Percentiles rank a stretch among this genome's conserved stretches.
Evolutionary conservation across 176 grass and related monocot species (phyloP).

Genomic region (Microstegium vimineum): DNA sequence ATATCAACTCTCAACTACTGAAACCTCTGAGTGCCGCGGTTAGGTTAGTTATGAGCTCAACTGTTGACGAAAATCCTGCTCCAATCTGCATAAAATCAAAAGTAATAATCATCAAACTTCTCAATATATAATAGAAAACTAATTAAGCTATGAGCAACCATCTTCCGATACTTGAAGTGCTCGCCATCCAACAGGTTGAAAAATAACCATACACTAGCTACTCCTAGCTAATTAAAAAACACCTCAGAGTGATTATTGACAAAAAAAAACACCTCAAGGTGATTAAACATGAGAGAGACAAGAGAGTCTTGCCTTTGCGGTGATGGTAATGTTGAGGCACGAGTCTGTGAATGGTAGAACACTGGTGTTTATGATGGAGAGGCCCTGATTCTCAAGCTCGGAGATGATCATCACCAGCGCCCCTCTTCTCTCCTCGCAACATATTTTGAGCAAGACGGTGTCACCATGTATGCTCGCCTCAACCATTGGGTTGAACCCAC

Average conservation of each 20-base stretch:
- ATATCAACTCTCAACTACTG: constrained; percentile 13
- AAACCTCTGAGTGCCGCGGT: constrained; percentile 30
- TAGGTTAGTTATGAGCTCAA: constrained; percentile 58
- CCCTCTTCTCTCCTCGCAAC: constrained; percentile 45
- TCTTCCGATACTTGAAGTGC: neutral
- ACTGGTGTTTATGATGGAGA: constrained; percentile 53
- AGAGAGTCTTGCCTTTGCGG: constrained; percentile 36
- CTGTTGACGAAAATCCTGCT: constrained; percentile 51
- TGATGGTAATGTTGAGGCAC: constrained; percentile 51
- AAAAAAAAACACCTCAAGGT: neutral
- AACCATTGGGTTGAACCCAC: constrained; percentile 10
- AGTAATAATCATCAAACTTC: neutral
- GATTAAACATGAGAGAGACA: neutral
- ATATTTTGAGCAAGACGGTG: constrained; percentile 50
- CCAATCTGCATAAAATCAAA: constrained; percentile 47
- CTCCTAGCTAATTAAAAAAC: neutral
- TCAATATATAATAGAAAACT: neutral
- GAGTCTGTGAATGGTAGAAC: constrained; percentile 44
- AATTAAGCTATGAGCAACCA: neutral
- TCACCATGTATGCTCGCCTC: constrained; percentile 44
- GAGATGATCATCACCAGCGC: constrained; percentile 48
- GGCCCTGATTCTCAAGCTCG: constrained; percentile 47
- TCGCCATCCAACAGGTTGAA: neutral
- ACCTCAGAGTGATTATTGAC: neutral
- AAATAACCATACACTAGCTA: neutral